Evolutionary conservation across 208 protist species (phyloP).

Genomic region (Leishmania amazonensis): DNA sequence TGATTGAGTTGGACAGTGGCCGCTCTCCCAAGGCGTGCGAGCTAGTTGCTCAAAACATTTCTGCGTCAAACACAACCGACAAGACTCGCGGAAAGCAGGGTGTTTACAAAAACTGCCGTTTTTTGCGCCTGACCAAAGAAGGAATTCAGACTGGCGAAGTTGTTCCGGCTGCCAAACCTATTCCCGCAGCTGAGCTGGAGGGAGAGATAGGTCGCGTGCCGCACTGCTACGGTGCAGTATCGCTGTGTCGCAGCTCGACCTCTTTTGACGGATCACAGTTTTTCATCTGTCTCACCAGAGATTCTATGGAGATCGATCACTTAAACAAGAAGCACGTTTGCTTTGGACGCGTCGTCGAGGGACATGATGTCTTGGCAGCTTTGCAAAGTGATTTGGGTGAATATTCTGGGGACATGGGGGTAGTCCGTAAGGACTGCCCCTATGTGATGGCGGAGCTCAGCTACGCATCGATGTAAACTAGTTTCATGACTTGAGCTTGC

Average conservation of each 20-base stretch:
- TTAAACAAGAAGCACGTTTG: slow-evolving; percentile 71
- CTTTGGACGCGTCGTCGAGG: slow-evolving; percentile 72
- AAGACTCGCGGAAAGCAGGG: slow-evolving; percentile 57
- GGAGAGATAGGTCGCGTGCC: slow-evolving; percentile 57
- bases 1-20: slow-evolving; percentile 31
- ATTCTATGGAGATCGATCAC: slow-evolving; percentile 63
- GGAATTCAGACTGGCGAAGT: slow-evolving; percentile 80
- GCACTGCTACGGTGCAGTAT: slow-evolving; percentile 61
- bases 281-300: slow-evolving; percentile 82
- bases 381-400: slow-evolving; percentile 42
- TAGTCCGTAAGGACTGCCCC: slow-evolving; percentile 37
- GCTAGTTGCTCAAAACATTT: slow-evolving; percentile 60
- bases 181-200: slow-evolving; percentile 60
- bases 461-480: slow-evolving; percentile 30
- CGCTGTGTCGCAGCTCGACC: slow-evolving; percentile 58
- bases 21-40: slow-evolving; percentile 75
- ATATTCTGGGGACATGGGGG: slow-evolving; percentile 54
- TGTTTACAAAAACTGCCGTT: slow-evolving; percentile 58
- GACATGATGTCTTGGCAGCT: slow-evolving; percentile 41
- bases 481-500: background rate
- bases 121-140: slow-evolving; percentile 63
- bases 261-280: slow-evolving; percentile 74
- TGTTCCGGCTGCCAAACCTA: slow-evolving; percentile 33
- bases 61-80: slow-evolving; percentile 36
- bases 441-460: slow-evolving; percentile 25